Conservation (phyloP, 2,329 filamentous ascomycete genomes). For the Aspergillus sp. region DNA sequence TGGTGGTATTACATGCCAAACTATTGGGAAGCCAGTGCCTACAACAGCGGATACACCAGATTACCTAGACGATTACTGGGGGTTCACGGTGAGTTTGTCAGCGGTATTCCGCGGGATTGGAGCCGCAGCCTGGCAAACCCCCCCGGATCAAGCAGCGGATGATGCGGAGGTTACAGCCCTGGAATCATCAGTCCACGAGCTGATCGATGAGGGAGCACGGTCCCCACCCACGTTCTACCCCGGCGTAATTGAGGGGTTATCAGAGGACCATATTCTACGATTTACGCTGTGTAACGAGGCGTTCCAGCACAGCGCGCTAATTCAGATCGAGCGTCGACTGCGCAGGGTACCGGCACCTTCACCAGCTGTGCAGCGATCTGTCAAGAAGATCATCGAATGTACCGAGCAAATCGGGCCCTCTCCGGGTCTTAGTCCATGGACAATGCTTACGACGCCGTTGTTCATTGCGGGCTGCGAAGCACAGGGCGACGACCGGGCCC, state of each 20-base stretch:
- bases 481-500: slow-evolving; percentile 35
- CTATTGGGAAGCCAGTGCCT: slow-evolving; percentile 12
- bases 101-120: slow-evolving; percentile 42
- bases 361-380: slow-evolving; percentile 34
- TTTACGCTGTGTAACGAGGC: slow-evolving; percentile 44
- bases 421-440: slow-evolving; percentile 41
- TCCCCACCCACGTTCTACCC: slow-evolving; percentile 36
- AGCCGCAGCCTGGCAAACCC: slow-evolving; percentile 33
- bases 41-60: slow-evolving; percentile 23
- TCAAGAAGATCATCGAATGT: slow-evolving; percentile 41
- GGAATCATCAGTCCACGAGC: slow-evolving; percentile 32
- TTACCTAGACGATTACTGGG: slow-evolving; percentile 45
- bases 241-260: slow-evolving; percentile 33
- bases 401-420: slow-evolving; percentile 39
- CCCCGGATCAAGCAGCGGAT: slow-evolving; percentile 16
- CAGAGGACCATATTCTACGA: slow-evolving; percentile 33
- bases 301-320: slow-evolving; percentile 45
- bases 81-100: slow-evolving; percentile 41
- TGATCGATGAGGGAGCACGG: slow-evolving; percentile 34
- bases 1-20: slow-evolving; percentile 24
- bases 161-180: slow-evolving; percentile 27
- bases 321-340: slow-evolving; percentile 43
- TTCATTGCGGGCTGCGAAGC: slow-evolving; percentile 47
- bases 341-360: slow-evolving; percentile 31
- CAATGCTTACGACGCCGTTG: slow-evolving; percentile 44